Base-by-base conservation (phyloP, 495 filamentous ascomycete species). In the Penicillium malachiteum region DNA sequence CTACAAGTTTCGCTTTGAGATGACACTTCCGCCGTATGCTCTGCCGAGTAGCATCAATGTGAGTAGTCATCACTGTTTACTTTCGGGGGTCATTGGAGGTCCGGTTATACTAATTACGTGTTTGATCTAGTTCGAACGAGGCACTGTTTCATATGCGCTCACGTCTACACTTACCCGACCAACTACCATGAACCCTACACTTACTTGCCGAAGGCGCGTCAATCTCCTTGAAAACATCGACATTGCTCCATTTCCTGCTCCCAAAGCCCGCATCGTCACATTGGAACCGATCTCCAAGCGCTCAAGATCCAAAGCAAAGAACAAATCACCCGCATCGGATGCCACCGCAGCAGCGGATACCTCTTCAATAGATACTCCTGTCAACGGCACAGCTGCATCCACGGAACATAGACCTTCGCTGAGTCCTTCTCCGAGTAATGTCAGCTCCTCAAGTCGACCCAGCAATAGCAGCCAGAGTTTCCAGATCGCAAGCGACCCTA, bases 1-100 rank as follows among this genome's bases (percentile, higher is more conserved):
- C 47, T 98, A 96, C 66, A 88, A 94, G 63, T 98, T 98, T 70
- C 85, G 89, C 44, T 98, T 97, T 55, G 90, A 96, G 66, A 81
- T 96, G 65, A 77, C 87, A 33, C 82, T 88, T 52, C 91, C 95
- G 10, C 76, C 81, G n/a, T 85, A 87, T 60, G 81, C 85, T 8
- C 76, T 97, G 44, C 94, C 94, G 14, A 96, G 89, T 71, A 96
- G 92, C 71, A 90, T 98, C 63, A 92, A 94, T 73, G 93, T 96
- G 80, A 61, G 88, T 81, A 32, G 33, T 37, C 9, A 13, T 37
- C 21, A 26, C 21, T 26, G 21, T 26, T 48, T 11, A 11, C 11
- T 17, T 21, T 14, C 31, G 41, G 11, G 10, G 16, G 34, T 54
- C 35, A 26, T 26, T 26, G 2, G 4, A 26, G 21, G 21, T 26